A percentile compares a stretch with the other conserved stretches of the same genome.
Evolutionary conservation across 805 yeast genomes (phyloP).

Genomic region (Teunomyces stri): DNA sequence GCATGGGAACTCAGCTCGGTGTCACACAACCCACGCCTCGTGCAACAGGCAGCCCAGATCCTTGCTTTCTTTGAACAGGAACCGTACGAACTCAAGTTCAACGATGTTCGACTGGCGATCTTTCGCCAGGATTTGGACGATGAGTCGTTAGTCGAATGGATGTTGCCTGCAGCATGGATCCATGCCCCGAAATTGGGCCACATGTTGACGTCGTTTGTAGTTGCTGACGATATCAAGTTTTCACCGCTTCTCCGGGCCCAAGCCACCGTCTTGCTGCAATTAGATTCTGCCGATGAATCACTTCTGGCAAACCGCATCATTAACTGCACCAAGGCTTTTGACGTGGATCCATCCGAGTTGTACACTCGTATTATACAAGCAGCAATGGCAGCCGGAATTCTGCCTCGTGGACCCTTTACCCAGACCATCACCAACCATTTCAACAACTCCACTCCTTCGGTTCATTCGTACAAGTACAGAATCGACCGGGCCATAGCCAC

Average conservation of each 20-base stretch:
- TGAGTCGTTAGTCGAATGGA: conserved; percentile 19
- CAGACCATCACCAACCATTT: conserved; percentile 15
- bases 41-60: conserved; percentile 5
- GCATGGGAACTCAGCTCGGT: conserved; percentile 22
- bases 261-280: conserved; percentile 13
- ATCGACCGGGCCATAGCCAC: conserved; percentile 25
- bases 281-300: background rate
- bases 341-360: conserved; percentile 10
- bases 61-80: conserved; percentile 2
- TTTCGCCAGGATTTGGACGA: conserved; percentile 21
- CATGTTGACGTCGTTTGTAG: conserved; percentile 14
- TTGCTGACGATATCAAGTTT: conserved; percentile 22
- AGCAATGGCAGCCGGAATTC: conserved; percentile 11
- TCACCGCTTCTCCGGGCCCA: conserved; percentile 18
- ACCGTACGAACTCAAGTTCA: conserved; percentile 6
- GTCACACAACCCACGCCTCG: conserved; percentile 3
- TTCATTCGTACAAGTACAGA: conserved; percentile 25
- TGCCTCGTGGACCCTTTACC: conserved; percentile 21
- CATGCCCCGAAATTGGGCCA: conserved; percentile 6
- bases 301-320: conserved; percentile 1
- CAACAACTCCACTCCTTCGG: conserved; percentile 8
- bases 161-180: conserved; percentile 14
- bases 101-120: conserved; percentile 12
- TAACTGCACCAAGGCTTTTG: conserved; percentile 1
- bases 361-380: conserved; percentile 18